Conservation (phyloP, 441 rosid genomes). For the Manihot esculenta region DNA sequence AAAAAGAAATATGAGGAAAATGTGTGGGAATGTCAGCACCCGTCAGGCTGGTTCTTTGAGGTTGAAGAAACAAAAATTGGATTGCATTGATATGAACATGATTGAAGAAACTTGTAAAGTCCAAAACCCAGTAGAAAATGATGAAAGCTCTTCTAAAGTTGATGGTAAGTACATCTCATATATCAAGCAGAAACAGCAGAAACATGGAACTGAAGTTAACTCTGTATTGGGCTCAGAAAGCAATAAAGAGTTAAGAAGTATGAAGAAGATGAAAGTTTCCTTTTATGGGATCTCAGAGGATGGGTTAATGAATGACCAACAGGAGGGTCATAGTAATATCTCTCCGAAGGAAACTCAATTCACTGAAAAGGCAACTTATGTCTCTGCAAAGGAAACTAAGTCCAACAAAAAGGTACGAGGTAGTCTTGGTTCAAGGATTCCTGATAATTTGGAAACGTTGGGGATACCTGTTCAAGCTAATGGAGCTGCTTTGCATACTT, state of each 20-base stretch:
- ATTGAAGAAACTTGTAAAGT: conserved; percentile 17
- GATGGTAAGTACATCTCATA: conserved; percentile 16
- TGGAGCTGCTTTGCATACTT: conserved; percentile 35
- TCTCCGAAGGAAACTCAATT: conserved; percentile 5
- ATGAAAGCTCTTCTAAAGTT: conserved; percentile 5
- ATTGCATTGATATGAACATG: conserved; percentile 11
- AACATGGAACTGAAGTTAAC: conserved; percentile 28
- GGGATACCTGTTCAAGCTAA: conserved; percentile 28
- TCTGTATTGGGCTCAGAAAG: conserved; percentile 27
- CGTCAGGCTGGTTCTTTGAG: conserved; percentile 13
- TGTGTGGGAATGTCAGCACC: conserved; percentile 17
- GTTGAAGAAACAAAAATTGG: conserved; percentile 35
- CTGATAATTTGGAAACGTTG: conserved; percentile 24
- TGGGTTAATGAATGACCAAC: conserved; percentile 24
- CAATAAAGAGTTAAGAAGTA: conserved; percentile 18
- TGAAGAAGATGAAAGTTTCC: conserved; percentile 33
- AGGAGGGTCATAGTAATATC: conserved; percentile 18
- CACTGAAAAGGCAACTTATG: not conserved
- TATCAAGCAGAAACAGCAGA: conserved; percentile 23
- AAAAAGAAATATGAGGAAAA: conserved; percentile 27
- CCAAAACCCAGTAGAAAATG: conserved; percentile 22
- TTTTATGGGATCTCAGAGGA: conserved; percentile 28
- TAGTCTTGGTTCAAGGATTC: conserved; percentile 19
- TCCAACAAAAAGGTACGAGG: conserved; percentile 19
- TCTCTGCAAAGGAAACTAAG: conserved; percentile 21